A percentile compares a stretch with the other conserved stretches of the same genome.
phyloP scores from a whole-genome alignment of 306 rosid genomes.

The Clitoria ternatea region DNA sequence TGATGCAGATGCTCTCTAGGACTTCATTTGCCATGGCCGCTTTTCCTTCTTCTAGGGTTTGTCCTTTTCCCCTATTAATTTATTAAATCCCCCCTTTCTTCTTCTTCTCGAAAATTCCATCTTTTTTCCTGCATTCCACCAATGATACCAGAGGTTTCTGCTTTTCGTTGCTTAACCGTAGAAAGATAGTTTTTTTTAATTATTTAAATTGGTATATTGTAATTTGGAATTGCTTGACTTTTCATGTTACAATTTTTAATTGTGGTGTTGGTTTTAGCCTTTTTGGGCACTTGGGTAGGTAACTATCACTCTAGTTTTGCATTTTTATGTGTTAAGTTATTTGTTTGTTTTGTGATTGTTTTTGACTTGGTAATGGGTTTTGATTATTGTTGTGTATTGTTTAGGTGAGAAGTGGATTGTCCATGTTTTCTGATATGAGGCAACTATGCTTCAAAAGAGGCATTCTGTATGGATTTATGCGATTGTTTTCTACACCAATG shows the following conservation, averaged over 20 bases:
- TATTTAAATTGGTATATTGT: neutral
- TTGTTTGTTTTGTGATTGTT: neutral
- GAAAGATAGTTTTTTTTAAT: neutral
- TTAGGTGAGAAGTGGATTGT: slow-evolving; percentile 64
- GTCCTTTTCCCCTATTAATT: neutral
- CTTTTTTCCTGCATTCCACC: neutral
- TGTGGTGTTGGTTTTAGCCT: neutral
- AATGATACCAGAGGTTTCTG: neutral
- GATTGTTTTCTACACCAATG: slow-evolving; percentile 63
- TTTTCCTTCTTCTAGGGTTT: slow-evolving; percentile 58
- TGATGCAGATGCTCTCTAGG: slow-evolving; percentile 54
- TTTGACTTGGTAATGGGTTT: neutral
- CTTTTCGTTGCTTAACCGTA: neutral
- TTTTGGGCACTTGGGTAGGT: too few species aligned
- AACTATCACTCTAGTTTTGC: too few species aligned
- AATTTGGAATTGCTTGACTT: neutral
- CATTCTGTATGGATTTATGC: slow-evolving; percentile 72
- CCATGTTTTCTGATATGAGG: slow-evolving; percentile 72
- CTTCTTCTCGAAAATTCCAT: neutral
- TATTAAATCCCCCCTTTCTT: neutral
- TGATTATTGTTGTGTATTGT: slow-evolving; percentile 16
- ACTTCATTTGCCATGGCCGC: slow-evolving; percentile 66
- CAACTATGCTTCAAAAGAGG: slow-evolving; percentile 71
- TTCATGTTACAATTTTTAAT: neutral
- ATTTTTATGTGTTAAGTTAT: neutral